Evolutionary conservation across 257 asterid species (phyloP), one percentile per base, ranked within the genome.

Genomic region (Craterostigma plantagineum): DNA sequence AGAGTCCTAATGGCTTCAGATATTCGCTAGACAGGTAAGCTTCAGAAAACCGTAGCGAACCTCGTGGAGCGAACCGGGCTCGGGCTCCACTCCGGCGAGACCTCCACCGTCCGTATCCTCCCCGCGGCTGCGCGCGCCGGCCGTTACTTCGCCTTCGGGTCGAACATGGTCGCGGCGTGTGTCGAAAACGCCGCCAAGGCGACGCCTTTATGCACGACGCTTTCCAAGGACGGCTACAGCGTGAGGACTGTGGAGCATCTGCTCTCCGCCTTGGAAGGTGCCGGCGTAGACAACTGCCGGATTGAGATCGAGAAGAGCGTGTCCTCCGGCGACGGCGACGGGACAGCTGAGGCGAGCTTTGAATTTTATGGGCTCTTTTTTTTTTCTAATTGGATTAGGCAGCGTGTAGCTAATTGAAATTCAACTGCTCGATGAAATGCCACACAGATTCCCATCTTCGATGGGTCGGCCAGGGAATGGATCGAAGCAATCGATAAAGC

Each of bases 401-500:
- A n/a, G n/a, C n/a, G n/a, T n/a, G n/a, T n/a, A n/a, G n/a, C n/a
- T n/a, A n/a, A n/a, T 11, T 11, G 11, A 42, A 5, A 13, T 16
- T 43, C 48, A 17, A 36, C 40, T 34, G 30, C 43, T 38, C 45
- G 34, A 38, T 18, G 45, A 42, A 47, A 45, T 50, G 38, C 58
- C 16, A 45, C 46, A 27, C 78, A 85, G 96, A 83, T 87, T 57
- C 98, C 98, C 60, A 79, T 87, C 51, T 74, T 82, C 57, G 95
- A 87, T 62, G 98, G 98, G 45, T 87, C 98, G 36, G 85, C 92
- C 41, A 82, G 73, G 57, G 93, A 74, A 60, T 87, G 98, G 98
- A 77, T 76, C 40, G 79, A 69, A 35, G 95, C 86, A 17, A 68
- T 87, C 63, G 45, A 63, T 50, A 66, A 76, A 61, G 86, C 62